Base-by-base conservation (phyloP, 148 eudicot species). In the Talinum fruticosum region DNA sequence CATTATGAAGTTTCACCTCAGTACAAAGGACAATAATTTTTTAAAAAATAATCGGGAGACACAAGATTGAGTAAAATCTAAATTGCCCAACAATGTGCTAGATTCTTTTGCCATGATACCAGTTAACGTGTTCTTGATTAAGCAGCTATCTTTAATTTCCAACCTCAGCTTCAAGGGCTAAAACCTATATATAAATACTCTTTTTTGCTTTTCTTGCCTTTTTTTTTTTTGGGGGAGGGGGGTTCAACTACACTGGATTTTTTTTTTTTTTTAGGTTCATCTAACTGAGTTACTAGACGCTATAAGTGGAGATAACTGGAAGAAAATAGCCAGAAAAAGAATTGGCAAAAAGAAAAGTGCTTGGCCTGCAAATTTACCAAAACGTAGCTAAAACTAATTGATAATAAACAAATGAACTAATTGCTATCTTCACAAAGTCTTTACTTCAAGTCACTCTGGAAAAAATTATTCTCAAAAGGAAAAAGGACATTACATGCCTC, bases 401-500 rank as follows among this genome's bases (percentile, higher is more conserved):
- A 13, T n/a, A n/a, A n/a, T n/a, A n/a, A 33, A 33, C 32, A 34
- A 6, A 53, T 51, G 66, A 74, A 26, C 69, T 59, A 76, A 34
- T 49, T 29, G 18, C 68, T 13, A 33, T 1, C 41, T 45, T 6
- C 72, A 51, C 8, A 12, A 38, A 53, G 18, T 29, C 18, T 51
- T 0, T 18, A 76, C 7, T 57, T 38, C 19, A 12, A 44, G 8
- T 44, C 33, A n/a, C 47, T 7, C 28, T 0, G 7, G 14, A 53
- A 41, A 37, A 38, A 16, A 54, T n/a, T 12, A 35, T 14, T 18
- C 21, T 47, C 30, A 61, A 23, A 8, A 65, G 59, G 72, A 32
- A 32, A 72, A 72, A 57, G 59, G 51, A 83, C 54, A 66, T 29
- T 78, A 86, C 90, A 78, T 83, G 89, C 99, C 97, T 96, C 74